Evolutionary conservation across 1,139 yeast species (phyloP).

Genomic region (Trichomonascaceae sp.): DNA sequence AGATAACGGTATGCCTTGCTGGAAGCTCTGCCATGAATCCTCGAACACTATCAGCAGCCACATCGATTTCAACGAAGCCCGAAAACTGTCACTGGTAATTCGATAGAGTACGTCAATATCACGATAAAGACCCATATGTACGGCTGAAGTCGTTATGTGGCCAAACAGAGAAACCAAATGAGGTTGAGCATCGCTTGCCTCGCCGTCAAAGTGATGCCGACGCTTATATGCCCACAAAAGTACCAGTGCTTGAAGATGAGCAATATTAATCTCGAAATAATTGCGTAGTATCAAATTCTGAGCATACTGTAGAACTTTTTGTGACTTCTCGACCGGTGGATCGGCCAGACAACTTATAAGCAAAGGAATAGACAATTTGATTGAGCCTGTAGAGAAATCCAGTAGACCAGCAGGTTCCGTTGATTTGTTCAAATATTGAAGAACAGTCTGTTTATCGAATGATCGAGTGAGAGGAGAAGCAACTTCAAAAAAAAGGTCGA

Average conservation of each 20-base stretch:
- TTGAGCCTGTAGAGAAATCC: background rate
- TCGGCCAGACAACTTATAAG: conserved; percentile 1
- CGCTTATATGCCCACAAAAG: conserved; percentile 1
- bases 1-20: conserved; percentile 1
- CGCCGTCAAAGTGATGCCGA: background rate
- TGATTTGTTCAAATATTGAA: background rate
- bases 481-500: background rate
- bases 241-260: background rate
- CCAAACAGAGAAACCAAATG: background rate
- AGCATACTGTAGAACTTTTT: background rate
- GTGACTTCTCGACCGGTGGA: background rate
- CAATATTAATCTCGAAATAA: background rate
- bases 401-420: background rate
- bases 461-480: background rate
- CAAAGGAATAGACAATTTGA: conserved; percentile 1
- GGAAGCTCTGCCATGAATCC: conserved; percentile 7
- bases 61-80: background rate
- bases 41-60: background rate
- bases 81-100: background rate
- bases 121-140: background rate
- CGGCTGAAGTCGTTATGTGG: background rate
- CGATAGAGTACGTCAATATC: background rate
- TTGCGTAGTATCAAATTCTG: background rate
- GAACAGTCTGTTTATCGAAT: conserved; percentile 1
- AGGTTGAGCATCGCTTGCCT: background rate